Percentiles rank a stretch among this genome's conserved stretches.
These are phyloP conservation scores for Barnettozyma sucrosica DNA, from an alignment of 805 yeast genomes.

Conservation along the genomic window DNA sequence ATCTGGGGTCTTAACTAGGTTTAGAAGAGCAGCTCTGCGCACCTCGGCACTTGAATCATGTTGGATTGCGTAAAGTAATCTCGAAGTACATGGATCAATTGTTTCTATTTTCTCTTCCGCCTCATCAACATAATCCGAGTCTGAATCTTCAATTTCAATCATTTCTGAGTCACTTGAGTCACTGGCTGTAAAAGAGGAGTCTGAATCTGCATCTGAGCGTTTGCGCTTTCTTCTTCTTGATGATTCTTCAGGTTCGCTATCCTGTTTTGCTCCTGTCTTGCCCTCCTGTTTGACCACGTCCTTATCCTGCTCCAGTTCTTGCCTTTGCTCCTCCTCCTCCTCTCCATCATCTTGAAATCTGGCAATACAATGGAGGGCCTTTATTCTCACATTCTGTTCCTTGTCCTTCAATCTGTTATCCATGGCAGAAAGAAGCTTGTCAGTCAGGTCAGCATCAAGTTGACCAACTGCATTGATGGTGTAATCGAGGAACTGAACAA, in stretches of 20 bases:
- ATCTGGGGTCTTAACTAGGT: conserved; percentile 48
- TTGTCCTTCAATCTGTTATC: conserved; percentile 63
- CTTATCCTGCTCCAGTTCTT: conserved; percentile 20
- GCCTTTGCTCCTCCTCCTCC: conserved; percentile 16
- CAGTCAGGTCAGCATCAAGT: conserved; percentile 66
- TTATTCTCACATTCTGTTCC: conserved; percentile 75
- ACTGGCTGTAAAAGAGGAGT: background rate
- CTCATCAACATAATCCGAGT: background rate
- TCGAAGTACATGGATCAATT: conserved; percentile 39
- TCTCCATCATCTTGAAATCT: conserved; percentile 57
- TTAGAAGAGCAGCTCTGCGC: conserved; percentile 74
- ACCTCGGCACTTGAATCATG: conserved; percentile 87
- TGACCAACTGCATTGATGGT: conserved; percentile 68
- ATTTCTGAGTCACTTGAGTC: background rate
- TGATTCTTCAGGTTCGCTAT: background rate
- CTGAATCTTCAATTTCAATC: background rate
- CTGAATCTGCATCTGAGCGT: background rate
- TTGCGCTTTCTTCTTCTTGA: background rate
- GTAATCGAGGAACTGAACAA: conserved; percentile 67
- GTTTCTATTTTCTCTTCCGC: conserved; percentile 19
- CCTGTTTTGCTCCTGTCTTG: background rate
- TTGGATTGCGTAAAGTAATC: conserved; percentile 48
- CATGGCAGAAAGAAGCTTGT: conserved; percentile 53
- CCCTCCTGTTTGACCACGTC: background rate
- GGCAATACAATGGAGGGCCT: conserved; percentile 75